A percentile compares a stretch with the other conserved stretches of the same genome.
Conservation (phyloP, 345 rosid species). For the Balakata baccata region DNA sequence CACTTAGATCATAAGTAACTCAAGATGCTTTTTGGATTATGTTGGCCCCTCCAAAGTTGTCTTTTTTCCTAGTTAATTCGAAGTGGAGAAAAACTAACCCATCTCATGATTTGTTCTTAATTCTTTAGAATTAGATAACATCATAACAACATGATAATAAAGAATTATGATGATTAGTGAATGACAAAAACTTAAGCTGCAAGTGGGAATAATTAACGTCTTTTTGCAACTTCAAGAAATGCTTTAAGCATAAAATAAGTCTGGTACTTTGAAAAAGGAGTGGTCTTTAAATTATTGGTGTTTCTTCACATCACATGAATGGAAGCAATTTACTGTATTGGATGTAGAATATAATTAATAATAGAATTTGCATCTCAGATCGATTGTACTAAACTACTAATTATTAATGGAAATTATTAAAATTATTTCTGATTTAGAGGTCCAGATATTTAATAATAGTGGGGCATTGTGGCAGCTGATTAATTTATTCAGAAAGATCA, state of each 20-base stretch:
- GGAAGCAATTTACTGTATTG: too few species aligned
- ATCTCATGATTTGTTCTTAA: too few species aligned
- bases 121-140: neutral
- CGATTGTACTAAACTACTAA: neutral
- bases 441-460: neutral
- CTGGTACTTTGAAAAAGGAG: neutral
- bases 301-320: neutral
- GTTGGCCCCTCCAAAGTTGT: neutral
- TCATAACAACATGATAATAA: too few species aligned
- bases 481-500: neutral
- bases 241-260: conserved; percentile 2
- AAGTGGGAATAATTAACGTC: neutral
- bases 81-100: too few species aligned
- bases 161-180: neutral
- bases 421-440: conserved; percentile 1
- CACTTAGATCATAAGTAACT: neutral
- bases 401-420: neutral
- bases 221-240: conserved; percentile 15
- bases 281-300: neutral
- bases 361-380: neutral
- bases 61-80: neutral
- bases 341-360: neutral
- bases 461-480: neutral
- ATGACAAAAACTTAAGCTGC: neutral
- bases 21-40: conserved; percentile 9